Conservation (phyloP, 768 basidiomycete species). For the Tubosaeta sp. region DNA sequence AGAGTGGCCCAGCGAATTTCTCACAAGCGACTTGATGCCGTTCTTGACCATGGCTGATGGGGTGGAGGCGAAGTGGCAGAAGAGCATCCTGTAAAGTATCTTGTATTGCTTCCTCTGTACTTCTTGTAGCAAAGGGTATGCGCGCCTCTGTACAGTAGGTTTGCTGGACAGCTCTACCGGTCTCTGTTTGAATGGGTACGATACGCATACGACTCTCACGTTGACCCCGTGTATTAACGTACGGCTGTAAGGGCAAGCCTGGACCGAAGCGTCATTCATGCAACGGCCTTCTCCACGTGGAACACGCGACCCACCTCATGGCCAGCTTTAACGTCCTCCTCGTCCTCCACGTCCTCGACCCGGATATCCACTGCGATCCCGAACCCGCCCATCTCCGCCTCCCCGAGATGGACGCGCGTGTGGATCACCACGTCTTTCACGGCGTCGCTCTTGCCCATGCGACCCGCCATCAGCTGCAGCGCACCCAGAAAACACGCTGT, state of each 20-base stretch:
- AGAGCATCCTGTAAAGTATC: slow-evolving; percentile 33
- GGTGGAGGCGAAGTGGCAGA: slow-evolving; percentile 59
- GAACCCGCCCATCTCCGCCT: slow-evolving; percentile 55
- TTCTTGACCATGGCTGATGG: slow-evolving; percentile 77
- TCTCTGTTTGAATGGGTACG: background rate
- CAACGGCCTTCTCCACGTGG: background rate
- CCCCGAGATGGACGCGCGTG: slow-evolving; percentile 58
- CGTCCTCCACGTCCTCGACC: slow-evolving; percentile 66
- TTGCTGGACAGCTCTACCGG: background rate
- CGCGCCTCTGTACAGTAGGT: slow-evolving; percentile 2
- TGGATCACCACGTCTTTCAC: slow-evolving; percentile 59
- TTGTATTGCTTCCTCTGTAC: background rate
- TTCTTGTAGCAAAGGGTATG: background rate
- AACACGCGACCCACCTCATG: slow-evolving; percentile 56
- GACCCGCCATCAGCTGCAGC: slow-evolving; percentile 53
- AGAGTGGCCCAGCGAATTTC: slow-evolving; percentile 90
- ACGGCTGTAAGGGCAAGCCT: slow-evolving; percentile 72
- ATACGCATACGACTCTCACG: slow-evolving; percentile 40
- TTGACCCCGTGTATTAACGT: slow-evolving; percentile 52
- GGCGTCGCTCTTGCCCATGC: slow-evolving; percentile 50
- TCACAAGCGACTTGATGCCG: slow-evolving; percentile 92
- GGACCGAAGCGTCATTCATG: background rate
- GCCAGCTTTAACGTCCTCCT: slow-evolving; percentile 57
- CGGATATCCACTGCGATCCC: slow-evolving; percentile 67
- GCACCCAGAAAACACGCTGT: slow-evolving; percentile 73